Percentiles rank a stretch among this genome's conserved stretches.
Evolutionary conservation across 805 yeast species (phyloP).

Genomic region (Metschnikowia lachancei): DNA sequence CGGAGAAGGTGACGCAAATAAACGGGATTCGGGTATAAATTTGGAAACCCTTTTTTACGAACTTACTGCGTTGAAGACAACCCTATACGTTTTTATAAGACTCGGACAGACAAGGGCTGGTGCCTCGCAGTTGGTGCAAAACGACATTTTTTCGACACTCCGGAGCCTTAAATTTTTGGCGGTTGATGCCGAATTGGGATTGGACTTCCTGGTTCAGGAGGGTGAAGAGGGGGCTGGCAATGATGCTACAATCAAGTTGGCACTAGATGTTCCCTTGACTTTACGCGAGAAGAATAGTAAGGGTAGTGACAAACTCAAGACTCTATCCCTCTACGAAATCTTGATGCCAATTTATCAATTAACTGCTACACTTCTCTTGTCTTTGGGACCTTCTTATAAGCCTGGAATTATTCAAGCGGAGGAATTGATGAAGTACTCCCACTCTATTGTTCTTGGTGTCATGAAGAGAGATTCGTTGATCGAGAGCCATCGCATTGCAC

Average conservation of each 20-base stretch:
- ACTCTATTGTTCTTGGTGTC: slow-evolving; percentile 57
- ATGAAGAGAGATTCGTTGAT: slow-evolving; percentile 54
- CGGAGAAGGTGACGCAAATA: slow-evolving; percentile 14
- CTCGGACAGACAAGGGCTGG: slow-evolving; percentile 77
- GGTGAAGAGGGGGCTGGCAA: slow-evolving; percentile 7
- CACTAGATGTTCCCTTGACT: slow-evolving; percentile 51
- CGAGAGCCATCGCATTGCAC: slow-evolving; percentile 19
- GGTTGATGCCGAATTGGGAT: slow-evolving; percentile 79
- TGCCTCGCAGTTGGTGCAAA: slow-evolving; percentile 70
- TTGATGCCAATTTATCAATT: slow-evolving; percentile 74
- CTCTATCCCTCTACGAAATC: slow-evolving; percentile 60
- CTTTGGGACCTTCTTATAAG: slow-evolving; percentile 75
- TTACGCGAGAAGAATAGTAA: slow-evolving; percentile 17
- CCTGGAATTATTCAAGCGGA: slow-evolving; percentile 54
- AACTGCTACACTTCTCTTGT: slow-evolving; percentile 60
- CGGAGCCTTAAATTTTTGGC: slow-evolving; percentile 53
- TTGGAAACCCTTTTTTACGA: slow-evolving; percentile 64
- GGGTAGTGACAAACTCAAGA: slow-evolving; percentile 5
- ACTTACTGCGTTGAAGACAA: slow-evolving; percentile 71
- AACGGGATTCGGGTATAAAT: slow-evolving; percentile 31
- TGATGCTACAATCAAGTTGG: slow-evolving; percentile 37
- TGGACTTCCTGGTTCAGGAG: slow-evolving; percentile 47
- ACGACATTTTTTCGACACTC: slow-evolving; percentile 65
- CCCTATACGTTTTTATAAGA: slow-evolving; percentile 64
- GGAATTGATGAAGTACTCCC: slow-evolving; percentile 49